These are phyloP conservation scores for Metarhizium robertsii DNA, from an alignment of 2,329 filamentous ascomycete species.

Conservation along the genomic window DNA sequence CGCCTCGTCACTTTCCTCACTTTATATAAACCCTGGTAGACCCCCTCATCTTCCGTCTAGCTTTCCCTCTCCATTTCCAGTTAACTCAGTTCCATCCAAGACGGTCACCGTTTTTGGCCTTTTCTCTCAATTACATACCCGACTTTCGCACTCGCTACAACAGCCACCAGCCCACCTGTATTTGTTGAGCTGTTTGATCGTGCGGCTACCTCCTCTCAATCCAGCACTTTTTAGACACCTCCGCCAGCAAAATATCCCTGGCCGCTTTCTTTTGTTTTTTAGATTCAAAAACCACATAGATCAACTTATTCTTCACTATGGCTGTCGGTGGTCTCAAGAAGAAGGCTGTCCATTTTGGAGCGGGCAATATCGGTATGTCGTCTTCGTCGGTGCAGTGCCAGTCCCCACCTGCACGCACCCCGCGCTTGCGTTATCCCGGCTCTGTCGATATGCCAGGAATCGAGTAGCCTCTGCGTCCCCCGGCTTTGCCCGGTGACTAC, in stretches of 20 bases:
- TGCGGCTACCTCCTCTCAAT: background rate
- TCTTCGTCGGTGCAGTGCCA: background rate
- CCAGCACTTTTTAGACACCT: background rate
- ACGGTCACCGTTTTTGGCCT: conserved; percentile 1
- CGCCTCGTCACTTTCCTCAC: background rate
- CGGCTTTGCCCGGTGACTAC: background rate
- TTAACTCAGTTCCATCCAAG: background rate
- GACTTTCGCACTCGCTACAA: background rate
- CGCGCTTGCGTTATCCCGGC: background rate
- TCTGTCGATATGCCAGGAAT: background rate
- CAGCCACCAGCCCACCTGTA: background rate
- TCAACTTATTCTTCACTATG: conserved; percentile 25
- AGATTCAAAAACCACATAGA: background rate
- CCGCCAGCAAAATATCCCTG: background rate
- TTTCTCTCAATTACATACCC: background rate
- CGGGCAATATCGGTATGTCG: conserved; percentile 66
- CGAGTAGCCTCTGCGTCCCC: background rate
- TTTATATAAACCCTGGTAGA: conserved; percentile 3
- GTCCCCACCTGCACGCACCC: no score
- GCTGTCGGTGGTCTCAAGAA: conserved; percentile 24
- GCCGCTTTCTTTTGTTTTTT: background rate
- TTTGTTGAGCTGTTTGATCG: background rate
- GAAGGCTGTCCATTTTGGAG: conserved; percentile 77
- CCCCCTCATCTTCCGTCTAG: background rate
- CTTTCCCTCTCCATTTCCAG: background rate